phyloP scores from a whole-genome alignment of 164 flowering plant species.

The Magnolia kwangsiensis region DNA sequence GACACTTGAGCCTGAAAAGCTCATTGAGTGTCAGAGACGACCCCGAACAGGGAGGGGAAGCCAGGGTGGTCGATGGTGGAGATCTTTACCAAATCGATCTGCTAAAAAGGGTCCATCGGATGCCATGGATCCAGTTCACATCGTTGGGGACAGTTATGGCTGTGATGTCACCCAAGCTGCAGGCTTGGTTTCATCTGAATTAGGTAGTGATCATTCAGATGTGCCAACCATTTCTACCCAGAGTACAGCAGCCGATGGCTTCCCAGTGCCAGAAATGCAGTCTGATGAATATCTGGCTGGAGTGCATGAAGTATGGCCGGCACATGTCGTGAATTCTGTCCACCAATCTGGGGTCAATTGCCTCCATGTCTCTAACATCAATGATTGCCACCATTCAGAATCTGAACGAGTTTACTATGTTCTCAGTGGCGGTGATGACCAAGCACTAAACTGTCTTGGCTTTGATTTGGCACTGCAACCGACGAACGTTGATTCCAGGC shows the following conservation, averaged over 20 bases:
- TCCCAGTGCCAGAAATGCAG: constrained; percentile 22
- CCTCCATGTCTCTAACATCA: constrained; percentile 54
- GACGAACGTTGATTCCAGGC: constrained; percentile 10
- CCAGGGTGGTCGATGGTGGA: constrained; percentile 96
- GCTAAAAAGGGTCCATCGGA: constrained; percentile 26
- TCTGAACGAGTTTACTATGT: constrained; percentile 34
- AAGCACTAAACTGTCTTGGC: constrained; percentile 56
- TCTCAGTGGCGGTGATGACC: constrained; percentile 97
- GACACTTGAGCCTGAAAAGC: constrained; percentile 42
- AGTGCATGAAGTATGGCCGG: constrained; percentile 43
- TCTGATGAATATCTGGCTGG: constrained; percentile 26
- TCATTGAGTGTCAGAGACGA: constrained; percentile 62
- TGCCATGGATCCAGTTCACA: constrained; percentile 11
- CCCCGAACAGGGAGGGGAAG: constrained; percentile 99
- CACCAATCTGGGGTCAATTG: constrained; percentile 98
- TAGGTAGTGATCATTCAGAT: constrained; percentile 1
- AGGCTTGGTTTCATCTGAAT: constrained; percentile 11
- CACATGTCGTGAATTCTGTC: constrained; percentile 47
- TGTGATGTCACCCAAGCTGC: constrained; percentile 3
- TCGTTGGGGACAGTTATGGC: constrained; percentile 17
- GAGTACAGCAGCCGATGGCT: constrained; percentile 7
- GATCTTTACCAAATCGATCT: constrained; percentile 33
- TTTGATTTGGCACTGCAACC: constrained; percentile 34
- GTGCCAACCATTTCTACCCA: constrained; percentile 12
- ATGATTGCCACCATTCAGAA: constrained; percentile 17